Evolutionary conservation across 371 early-diverging fungal species (phyloP).

Genomic region (Funneliformis caledonium): DNA sequence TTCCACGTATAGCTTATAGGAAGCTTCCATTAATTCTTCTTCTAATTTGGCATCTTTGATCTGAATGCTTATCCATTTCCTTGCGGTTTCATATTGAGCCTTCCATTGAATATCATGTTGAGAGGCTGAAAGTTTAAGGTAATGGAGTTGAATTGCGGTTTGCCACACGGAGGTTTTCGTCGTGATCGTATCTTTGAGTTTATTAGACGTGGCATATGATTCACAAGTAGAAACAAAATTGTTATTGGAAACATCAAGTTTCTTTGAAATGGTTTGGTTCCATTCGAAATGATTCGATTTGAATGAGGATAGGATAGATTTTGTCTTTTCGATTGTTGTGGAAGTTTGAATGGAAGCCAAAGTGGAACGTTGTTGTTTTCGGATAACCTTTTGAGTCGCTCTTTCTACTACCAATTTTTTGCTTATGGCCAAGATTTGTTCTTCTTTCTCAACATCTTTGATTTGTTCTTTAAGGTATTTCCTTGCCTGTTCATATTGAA

Average conservation of each 20-base stretch:
- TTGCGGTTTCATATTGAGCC: neutral
- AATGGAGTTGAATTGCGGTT: constrained; percentile 10
- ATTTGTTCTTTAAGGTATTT: constrained; percentile 11
- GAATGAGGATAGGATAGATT: neutral
- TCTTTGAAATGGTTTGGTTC: constrained; percentile 7
- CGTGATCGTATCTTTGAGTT: neutral
- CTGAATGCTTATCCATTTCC: neutral
- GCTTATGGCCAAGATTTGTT: neutral
- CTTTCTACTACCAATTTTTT: neutral
- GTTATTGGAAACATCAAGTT: constrained; percentile 7
- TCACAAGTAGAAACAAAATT: neutral
- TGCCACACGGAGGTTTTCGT: neutral
- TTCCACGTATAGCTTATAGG: neutral
- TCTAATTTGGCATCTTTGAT: constrained; percentile 23
- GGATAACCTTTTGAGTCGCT: neutral
- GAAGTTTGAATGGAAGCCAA: neutral
- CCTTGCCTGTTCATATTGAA: neutral
- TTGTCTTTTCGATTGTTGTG: neutral
- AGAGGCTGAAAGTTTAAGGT: constrained; percentile 8
- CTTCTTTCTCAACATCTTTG: neutral
- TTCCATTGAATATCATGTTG: constrained; percentile 13
- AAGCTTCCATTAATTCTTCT: constrained; percentile 1
- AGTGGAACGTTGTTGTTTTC: neutral
- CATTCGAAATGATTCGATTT: neutral
- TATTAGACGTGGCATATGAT: neutral